Evolutionary conservation across 495 filamentous ascomycete species (phyloP).

Genomic region (Choiromyces venosus): DNA sequence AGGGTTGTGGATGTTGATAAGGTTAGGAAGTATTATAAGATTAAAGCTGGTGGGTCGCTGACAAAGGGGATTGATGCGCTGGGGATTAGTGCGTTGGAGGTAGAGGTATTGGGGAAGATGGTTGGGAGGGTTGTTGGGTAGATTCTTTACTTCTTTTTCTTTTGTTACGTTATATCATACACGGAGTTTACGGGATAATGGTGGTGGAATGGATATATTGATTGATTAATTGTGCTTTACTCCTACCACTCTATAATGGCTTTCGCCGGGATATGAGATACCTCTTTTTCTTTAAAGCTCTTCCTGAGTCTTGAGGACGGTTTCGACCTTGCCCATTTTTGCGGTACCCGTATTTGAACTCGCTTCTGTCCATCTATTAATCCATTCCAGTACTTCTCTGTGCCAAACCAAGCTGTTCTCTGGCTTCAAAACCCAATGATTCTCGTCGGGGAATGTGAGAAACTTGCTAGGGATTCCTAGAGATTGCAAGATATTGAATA

Average conservation of each 20-base stretch:
- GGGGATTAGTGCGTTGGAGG: slow-evolving; percentile 54
- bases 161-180: neutral
- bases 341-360: neutral
- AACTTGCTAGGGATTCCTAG: slow-evolving; percentile 64
- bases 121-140: slow-evolving; percentile 59
- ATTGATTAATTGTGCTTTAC: neutral
- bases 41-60: slow-evolving; percentile 50
- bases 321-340: neutral
- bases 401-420: slow-evolving; percentile 93
- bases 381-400: slow-evolving; percentile 77
- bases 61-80: slow-evolving; percentile 17
- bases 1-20: slow-evolving; percentile 55
- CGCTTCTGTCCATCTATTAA: slow-evolving; percentile 58
- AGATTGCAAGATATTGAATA: slow-evolving; percentile 83
- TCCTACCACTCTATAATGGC: neutral
- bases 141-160: slow-evolving; percentile 8
- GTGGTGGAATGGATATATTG: neutral
- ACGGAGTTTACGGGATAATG: neutral
- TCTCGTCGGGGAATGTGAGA: slow-evolving; percentile 78
- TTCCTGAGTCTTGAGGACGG: neutral
- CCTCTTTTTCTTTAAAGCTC: neutral
- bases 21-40: slow-evolving; percentile 77
- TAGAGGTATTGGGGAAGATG: slow-evolving; percentile 62
- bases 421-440: slow-evolving; percentile 81
- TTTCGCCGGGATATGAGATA: neutral